phyloP scores from a whole-genome alignment of 2,329 filamentous ascomycete genomes.

The Penicillium sclerotigenum region DNA sequence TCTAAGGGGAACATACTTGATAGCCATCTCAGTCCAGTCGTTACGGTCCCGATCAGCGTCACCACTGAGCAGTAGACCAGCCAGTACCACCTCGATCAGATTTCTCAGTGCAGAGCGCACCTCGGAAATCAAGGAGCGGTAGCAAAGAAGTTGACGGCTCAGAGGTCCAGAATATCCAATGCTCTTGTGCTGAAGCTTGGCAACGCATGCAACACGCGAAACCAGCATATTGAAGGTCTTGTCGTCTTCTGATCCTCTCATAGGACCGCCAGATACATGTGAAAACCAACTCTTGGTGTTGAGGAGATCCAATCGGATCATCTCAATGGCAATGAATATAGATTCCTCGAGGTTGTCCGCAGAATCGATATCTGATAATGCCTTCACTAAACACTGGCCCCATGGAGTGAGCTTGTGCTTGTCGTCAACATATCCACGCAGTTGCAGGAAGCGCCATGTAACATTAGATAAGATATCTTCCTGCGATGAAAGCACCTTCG shows the following conservation, averaged over 20 bases:
- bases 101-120: conserved; percentile 78
- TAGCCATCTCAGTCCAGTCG: conserved; percentile 66
- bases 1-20: conserved; percentile 56
- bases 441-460: conserved; percentile 83
- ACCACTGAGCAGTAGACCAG: conserved; percentile 75
- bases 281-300: conserved; percentile 65
- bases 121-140: conserved; percentile 76
- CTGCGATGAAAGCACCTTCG: conserved; percentile 55
- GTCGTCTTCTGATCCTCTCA: conserved; percentile 67
- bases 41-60: conserved; percentile 69
- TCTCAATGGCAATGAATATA: conserved; percentile 77
- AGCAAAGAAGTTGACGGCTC: conserved; percentile 82
- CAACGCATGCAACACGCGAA: conserved; percentile 78
- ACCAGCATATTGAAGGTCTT: conserved; percentile 76
- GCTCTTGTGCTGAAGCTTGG: conserved; percentile 74
- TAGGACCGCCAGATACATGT: conserved; percentile 56
- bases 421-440: conserved; percentile 78
- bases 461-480: conserved; percentile 71
- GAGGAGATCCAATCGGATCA: conserved; percentile 74
- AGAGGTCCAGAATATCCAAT: conserved; percentile 94
- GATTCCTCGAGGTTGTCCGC: conserved; percentile 67
- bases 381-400: conserved; percentile 74
- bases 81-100: conserved; percentile 76
- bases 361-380: conserved; percentile 61
- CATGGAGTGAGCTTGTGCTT: conserved; percentile 77